Base-by-base conservation (phyloP, 495 filamentous ascomycete genomes). In the Penicillium maclennaniae region DNA sequence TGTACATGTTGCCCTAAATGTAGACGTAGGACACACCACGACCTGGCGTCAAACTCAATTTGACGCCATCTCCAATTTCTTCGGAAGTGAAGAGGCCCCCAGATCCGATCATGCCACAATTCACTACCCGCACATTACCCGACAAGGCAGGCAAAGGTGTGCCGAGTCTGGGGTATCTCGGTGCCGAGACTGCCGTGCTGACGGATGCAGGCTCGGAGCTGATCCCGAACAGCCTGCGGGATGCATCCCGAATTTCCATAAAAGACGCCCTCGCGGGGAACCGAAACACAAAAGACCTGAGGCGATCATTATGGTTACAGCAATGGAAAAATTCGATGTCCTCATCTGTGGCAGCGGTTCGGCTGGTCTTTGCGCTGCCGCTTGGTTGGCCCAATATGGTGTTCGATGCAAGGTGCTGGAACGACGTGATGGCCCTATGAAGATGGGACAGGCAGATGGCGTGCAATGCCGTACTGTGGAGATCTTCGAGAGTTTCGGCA, bases 391-490 rank as follows among this genome's bases (percentile, higher is more conserved):
- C 14, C 77, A 77, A 7, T 81, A 77, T 60, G 77, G 79, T 36
- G 72, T 88, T 54, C 69, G 66, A 43, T 86, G 77, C 71, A 82
- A 75, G 54, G 79, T 91, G 51, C 67, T 89, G 9, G 87, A 91
- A 55, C 73, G 76, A 0, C 79, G 83, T 4, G 56, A 66, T 7
- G 85, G 83, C 0, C 83, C 82, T 1, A 75, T 91, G 51, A 56
- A 74, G 45, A 75, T 79, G 34, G 89, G 89, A n/a, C 87, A 92
- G 61, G 89, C 89, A 1, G 89, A 92, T 47, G 89, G 89, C 0
- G 78, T 91, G 10, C 89, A 93, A 68, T 85, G 83, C 52, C 86
- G 89, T 1, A 89, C 88, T 1, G 81, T 91, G 9, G 89, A 93
- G 62, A 84, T 95, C 40, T 86, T 91, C 46, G 87, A 93, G 55